Evolutionary conservation across 2,329 filamentous ascomycete species (phyloP).

Genomic region (Madurella fahalii): DNA sequence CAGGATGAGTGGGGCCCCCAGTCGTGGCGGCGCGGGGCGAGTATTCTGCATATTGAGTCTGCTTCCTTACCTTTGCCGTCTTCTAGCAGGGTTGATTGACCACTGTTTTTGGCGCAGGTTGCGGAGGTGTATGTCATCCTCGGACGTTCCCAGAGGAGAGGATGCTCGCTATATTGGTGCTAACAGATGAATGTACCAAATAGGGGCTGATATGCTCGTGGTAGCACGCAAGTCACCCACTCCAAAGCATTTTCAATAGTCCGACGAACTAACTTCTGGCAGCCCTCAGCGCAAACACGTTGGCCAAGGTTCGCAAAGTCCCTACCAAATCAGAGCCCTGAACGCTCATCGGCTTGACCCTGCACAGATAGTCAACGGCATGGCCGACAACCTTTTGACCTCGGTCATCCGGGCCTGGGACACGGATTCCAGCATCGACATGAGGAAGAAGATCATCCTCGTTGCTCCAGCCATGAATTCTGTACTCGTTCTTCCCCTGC

Average conservation of each 20-base stretch:
- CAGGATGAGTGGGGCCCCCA: conserved; percentile 74
- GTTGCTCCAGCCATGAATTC: conserved; percentile 68
- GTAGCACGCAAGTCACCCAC: conserved; percentile 20
- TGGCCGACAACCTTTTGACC: conserved; percentile 73
- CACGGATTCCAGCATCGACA: conserved; percentile 36
- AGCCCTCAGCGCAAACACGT: conserved; percentile 71
- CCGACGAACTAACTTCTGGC: not conserved
- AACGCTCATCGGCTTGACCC: conserved; percentile 71
- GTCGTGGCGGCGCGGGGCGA: conserved; percentile 73
- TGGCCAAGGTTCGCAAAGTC: conserved; percentile 59
- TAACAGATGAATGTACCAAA: not conserved
- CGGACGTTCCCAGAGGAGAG: not conserved
- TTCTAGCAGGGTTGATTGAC: not conserved
- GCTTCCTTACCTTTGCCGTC: not conserved
- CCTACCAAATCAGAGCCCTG: not conserved
- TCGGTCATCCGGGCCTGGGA: conserved; percentile 83
- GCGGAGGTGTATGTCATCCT: conserved; percentile 16
- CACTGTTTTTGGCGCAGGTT: conserved; percentile 1
- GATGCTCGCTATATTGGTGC: not conserved
- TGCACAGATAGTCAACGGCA: conserved; percentile 59
- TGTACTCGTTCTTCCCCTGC: conserved; percentile 37
- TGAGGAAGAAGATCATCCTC: conserved; percentile 24
- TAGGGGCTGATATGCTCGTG: conserved; percentile 26
- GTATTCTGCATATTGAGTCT: conserved; percentile 83
- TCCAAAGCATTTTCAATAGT: no score